A percentile compares a stretch with the other conserved stretches of the same genome.
Evolutionary conservation across 352 stramenopile genomes (phyloP).

Genomic region (Globisporangium cederbergense): DNA sequence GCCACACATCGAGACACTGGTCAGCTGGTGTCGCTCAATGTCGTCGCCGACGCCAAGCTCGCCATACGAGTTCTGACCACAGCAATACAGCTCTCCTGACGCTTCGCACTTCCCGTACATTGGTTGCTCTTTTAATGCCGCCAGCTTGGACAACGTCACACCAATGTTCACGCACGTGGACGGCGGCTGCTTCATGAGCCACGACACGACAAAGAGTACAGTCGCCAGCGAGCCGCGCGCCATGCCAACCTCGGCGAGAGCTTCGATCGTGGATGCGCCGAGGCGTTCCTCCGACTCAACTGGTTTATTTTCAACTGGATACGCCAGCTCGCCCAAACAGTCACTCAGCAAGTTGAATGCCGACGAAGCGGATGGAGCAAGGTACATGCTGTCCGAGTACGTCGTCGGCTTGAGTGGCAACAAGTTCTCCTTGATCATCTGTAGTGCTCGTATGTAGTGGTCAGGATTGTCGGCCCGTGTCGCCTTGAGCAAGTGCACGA

Average conservation of each 20-base stretch:
- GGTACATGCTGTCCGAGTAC: constrained; percentile 83
- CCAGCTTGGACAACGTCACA: constrained; percentile 58
- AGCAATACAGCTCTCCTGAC: constrained; percentile 83
- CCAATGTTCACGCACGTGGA: constrained; percentile 49
- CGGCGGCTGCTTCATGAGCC: constrained; percentile 62
- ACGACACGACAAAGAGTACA: constrained; percentile 62
- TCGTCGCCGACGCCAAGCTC: constrained; percentile 85
- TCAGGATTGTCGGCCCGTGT: constrained; percentile 59
- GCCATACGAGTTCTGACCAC: constrained; percentile 87
- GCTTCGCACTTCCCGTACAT: constrained; percentile 86
- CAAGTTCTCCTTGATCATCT: constrained; percentile 74
- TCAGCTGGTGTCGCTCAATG: constrained; percentile 77
- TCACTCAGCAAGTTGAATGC: constrained; percentile 77
- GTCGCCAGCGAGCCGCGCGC: constrained; percentile 69
- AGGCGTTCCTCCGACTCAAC: constrained; percentile 28
- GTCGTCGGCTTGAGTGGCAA: constrained; percentile 68
- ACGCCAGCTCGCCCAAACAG: constrained; percentile 53
- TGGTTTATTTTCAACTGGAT: constrained; percentile 9
- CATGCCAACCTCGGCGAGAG: constrained; percentile 71
- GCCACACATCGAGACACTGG: constrained; percentile 68
- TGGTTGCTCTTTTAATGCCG: constrained; percentile 76
- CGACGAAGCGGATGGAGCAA: constrained; percentile 63
- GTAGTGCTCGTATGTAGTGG: constrained; percentile 65
- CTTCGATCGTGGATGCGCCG: constrained; percentile 59
- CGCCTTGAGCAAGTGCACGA: constrained; percentile 64